Base-by-base conservation (phyloP, 192 early-diverging fungal species). In the Lobulomyces angularis region DNA sequence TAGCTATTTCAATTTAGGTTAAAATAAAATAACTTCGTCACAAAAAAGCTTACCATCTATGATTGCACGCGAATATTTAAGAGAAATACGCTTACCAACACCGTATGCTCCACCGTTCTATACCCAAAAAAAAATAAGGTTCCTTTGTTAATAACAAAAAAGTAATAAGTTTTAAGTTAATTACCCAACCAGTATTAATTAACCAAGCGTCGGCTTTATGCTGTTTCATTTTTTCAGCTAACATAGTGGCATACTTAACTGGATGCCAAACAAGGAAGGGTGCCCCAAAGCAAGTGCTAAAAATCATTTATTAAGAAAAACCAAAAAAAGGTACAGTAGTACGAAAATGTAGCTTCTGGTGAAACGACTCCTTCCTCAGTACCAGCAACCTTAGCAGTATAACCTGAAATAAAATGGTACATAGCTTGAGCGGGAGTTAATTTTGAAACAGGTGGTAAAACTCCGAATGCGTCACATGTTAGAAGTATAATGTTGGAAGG, bases 251-350 rank as follows among this genome's bases (percentile, higher is more conserved):
- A 64, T 96, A 96, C 62, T 83, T 87, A 50, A 81, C 77, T 26
- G 92, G 92, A 64, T 96, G 92, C 66, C 87, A 79, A 43, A 93
- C 89, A 25, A 96, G 69, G 82, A 96, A 96, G n/a, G 92, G 89
- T 50, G 86, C 79, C 48, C 90, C 90, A 51, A 87, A 92, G 67
- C 86, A 92, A 27, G 86, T 77, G 30, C 47, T 51, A 48, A 43
- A 48, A 21, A n/a, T 18, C n/a, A n/a, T n/a, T n/a, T n/a, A n/a
- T n/a, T n/a, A n/a, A n/a, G n/a, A n/a, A n/a, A n/a, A n/a, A 21
- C n/a, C 3, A 12, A 34, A 28, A 20, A 23, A 23, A 24, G 30
- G 33, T 28, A 52, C 50, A 26, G 66, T 64, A 59, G 16, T 12
- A 16, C 31, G 83, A 86, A 67, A 96, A 96, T 4, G 89, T 92